These are phyloP conservation scores for Boletus reticulatus DNA, from an alignment of 768 basidiomycete species.

Conservation along the genomic window DNA sequence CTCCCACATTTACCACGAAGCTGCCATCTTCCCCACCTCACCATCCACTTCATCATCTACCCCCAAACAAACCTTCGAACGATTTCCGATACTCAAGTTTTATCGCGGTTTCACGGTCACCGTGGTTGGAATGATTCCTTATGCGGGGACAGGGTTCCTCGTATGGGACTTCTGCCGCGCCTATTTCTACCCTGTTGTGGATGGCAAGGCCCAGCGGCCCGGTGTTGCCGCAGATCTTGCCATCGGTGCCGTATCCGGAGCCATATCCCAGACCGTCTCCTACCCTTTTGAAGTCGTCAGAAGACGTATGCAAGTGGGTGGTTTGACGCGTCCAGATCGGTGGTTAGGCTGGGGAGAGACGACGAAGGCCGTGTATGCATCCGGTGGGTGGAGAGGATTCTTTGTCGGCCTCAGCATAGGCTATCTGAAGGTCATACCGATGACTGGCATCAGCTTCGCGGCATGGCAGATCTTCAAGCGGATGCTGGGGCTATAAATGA, in stretches of 20 bases:
- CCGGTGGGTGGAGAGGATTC: conserved; percentile 83
- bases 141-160: conserved; percentile 93
- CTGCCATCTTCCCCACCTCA: conserved; percentile 30
- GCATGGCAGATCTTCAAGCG: conserved; percentile 68
- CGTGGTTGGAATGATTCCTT: conserved; percentile 88
- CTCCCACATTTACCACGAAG: conserved; percentile 70
- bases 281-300: conserved; percentile 96
- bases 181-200: conserved; percentile 47
- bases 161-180: conserved; percentile 81
- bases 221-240: conserved; percentile 63
- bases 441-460: conserved; percentile 90
- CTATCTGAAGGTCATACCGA: conserved; percentile 91
- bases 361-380: conserved; percentile 57
- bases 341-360: conserved; percentile 84
- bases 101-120: conserved; percentile 98
- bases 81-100: conserved; percentile 81
- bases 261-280: conserved; percentile 81
- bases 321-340: conserved; percentile 69
- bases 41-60: conserved; percentile 14
- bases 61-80: conserved; percentile 43
- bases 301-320: conserved; percentile 93
- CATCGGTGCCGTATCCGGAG: conserved; percentile 85
- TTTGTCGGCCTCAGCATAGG: conserved; percentile 91
- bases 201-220: conserved; percentile 38
- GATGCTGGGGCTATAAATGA: conserved; percentile 26